A percentile compares a stretch with the other conserved stretches of the same genome.
Evolutionary conservation across 1,284 basidiomycete genomes (phyloP).

Genomic region (Papiliotrema nemorosa): DNA sequence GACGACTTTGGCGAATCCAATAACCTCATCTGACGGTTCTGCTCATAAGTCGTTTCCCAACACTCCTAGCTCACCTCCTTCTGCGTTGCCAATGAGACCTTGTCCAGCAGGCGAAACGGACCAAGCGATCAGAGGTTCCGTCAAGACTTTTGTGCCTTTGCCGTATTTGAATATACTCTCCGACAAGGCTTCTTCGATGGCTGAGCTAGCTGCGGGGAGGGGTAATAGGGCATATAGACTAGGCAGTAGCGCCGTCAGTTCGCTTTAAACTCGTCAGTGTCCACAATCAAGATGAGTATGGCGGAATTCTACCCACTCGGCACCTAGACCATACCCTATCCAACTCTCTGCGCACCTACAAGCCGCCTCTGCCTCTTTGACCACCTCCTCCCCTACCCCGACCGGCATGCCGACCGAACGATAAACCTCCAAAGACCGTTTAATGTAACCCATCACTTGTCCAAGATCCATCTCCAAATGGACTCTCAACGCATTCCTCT

Average conservation of each 20-base stretch:
- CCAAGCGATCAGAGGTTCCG: constrained; percentile 78
- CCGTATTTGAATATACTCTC: constrained; percentile 69
- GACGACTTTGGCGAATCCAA: constrained; percentile 70
- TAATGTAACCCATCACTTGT: constrained; percentile 66
- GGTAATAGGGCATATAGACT: constrained; percentile 55
- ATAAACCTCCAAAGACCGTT: constrained; percentile 52
- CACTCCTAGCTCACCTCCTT: constrained; percentile 18
- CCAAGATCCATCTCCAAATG: constrained; percentile 56
- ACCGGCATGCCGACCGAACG: constrained; percentile 2
- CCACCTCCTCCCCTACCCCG: constrained; percentile 26
- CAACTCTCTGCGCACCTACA: constrained; percentile 76
- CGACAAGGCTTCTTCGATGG: constrained; percentile 70
- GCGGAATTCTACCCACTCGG: constrained; percentile 55
- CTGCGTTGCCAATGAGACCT: constrained; percentile 19
- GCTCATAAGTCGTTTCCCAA: not conserved
- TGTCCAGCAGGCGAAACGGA: constrained; percentile 27
- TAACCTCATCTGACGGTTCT: constrained; percentile 41
- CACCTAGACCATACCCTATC: constrained; percentile 63
- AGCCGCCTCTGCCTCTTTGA: constrained; percentile 63
- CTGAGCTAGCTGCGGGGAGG: constrained; percentile 63
- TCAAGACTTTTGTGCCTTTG: constrained; percentile 65
- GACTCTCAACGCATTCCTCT: constrained; percentile 48
- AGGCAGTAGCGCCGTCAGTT: constrained; percentile 53
- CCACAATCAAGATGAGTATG: not conserved
- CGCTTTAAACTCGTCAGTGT: constrained; percentile 45